Percentiles rank a stretch among this genome's conserved stretches.
phyloP scores from a whole-genome alignment of 1,139 yeast species.

The Arxiozyma bovina region DNA sequence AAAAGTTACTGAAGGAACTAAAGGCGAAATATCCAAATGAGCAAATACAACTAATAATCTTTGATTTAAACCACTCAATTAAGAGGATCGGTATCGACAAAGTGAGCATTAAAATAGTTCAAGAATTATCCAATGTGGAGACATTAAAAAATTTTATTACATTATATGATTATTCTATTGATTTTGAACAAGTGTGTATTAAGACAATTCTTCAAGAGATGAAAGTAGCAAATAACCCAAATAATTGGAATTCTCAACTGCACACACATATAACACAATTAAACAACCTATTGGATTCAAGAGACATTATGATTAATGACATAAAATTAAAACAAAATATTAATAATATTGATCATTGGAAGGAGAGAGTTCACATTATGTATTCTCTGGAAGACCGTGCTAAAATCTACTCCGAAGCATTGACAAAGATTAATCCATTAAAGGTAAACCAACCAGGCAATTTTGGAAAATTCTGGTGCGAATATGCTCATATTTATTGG shows the following conservation, averaged over 20 bases:
- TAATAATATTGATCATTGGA: constrained; percentile 62
- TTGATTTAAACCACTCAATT: constrained; percentile 44
- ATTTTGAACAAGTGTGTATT: constrained; percentile 45
- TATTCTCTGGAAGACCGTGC: constrained; percentile 38
- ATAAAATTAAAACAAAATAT: constrained; percentile 55
- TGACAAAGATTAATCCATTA: constrained; percentile 57
- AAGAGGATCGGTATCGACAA: constrained; percentile 33
- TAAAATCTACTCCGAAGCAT: constrained; percentile 56
- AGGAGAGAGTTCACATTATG: constrained; percentile 46
- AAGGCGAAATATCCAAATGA: constrained; percentile 53
- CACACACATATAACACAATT: constrained; percentile 43
- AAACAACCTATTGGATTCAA: constrained; percentile 46
- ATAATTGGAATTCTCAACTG: constrained; percentile 19
- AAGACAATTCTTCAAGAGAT: constrained; percentile 16
- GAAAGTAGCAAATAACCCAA: constrained; percentile 25
- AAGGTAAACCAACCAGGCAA: constrained; percentile 38
- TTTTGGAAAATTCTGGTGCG: constrained; percentile 55
- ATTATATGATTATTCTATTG: constrained; percentile 56
- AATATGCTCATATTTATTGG: constrained; percentile 60
- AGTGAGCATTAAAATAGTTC: constrained; percentile 36
- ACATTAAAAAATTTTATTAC: constrained; percentile 57
- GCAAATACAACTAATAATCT: constrained; percentile 41
- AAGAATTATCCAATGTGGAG: constrained; percentile 33
- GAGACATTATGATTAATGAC: constrained; percentile 56
- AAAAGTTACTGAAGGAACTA: constrained; percentile 34